Evolutionary conservation across 2,329 filamentous ascomycete genomes (phyloP).

Genomic region (Fusarium beomiforme): DNA sequence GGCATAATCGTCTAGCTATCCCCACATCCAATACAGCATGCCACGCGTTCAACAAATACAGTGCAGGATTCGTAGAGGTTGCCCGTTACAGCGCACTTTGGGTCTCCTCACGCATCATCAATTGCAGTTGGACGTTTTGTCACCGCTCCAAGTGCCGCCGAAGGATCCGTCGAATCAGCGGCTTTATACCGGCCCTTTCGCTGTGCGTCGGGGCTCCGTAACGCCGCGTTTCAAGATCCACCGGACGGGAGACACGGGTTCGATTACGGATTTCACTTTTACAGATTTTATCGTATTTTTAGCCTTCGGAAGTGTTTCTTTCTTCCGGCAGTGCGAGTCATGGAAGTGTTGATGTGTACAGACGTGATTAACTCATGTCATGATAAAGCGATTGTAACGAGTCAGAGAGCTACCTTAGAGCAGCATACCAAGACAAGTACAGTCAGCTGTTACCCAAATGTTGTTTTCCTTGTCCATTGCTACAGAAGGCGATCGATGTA

Average conservation of each 20-base stretch:
- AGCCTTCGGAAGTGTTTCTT: not conserved
- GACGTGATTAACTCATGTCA: not conserved
- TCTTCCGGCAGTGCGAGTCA: not conserved
- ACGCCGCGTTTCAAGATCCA: conserved; percentile 32
- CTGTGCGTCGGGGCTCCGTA: conserved; percentile 14
- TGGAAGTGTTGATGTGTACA: not conserved
- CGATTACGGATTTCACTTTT: conserved; percentile 4
- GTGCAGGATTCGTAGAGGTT: conserved; percentile 21
- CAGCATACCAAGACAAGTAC: not conserved
- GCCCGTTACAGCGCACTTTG: not conserved
- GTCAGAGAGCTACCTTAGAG: not conserved
- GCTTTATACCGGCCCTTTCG: not conserved
- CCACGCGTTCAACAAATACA: conserved; percentile 35
- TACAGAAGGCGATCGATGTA: not conserved
- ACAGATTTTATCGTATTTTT: not conserved
- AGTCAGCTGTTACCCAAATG: conserved; percentile 4
- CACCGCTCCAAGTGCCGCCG: not conserved
- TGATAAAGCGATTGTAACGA: not conserved
- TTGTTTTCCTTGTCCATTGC: not conserved
- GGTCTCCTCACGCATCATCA: not conserved
- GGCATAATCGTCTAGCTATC: not conserved
- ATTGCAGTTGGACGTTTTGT: not conserved
- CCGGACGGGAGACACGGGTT: conserved; percentile 7
- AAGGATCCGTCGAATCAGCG: conserved; percentile 18
- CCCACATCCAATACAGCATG: conserved; percentile 26